Evolutionary conservation across 371 early-diverging fungal genomes (phyloP).

Genomic region (Haplosporangium sp.): DNA sequence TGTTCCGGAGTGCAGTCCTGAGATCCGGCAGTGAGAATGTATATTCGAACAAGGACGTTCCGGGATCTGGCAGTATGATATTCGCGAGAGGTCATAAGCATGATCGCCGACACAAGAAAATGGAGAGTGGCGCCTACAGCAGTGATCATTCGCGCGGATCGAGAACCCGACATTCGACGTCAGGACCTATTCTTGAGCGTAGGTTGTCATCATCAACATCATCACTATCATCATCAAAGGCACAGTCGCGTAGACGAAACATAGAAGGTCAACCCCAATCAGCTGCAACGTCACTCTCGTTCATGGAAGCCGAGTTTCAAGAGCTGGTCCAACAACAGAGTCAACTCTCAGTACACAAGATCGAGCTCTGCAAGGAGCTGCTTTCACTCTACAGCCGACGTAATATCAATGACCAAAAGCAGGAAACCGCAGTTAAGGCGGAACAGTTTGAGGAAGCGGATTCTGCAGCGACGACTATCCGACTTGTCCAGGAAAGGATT

Average conservation of each 20-base stretch:
- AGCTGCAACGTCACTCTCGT: constrained; percentile 20
- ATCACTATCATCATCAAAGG: background rate
- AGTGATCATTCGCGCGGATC: too few relatives aligned
- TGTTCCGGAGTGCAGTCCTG: constrained; percentile 18
- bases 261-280: constrained; percentile 4
- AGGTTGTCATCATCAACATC: background rate
- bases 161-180: constrained; percentile 7
- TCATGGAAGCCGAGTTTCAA: constrained; percentile 35
- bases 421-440: constrained; percentile 20
- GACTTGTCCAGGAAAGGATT: constrained; percentile 25
- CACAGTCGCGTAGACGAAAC: background rate
- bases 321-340: constrained; percentile 26
- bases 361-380: constrained; percentile 29
- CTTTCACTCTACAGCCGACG: constrained; percentile 36
- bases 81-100: constrained; percentile 6
- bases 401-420: constrained; percentile 27
- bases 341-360: constrained; percentile 29
- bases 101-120: background rate
- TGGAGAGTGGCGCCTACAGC: too few relatives aligned
- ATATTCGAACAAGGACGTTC: background rate
- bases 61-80: constrained; percentile 1
- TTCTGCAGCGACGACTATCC: constrained; percentile 15
- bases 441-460: constrained; percentile 48
- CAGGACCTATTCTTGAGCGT: background rate
- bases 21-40: constrained; percentile 1